Evolutionary conservation across 352 stramenopile species (phyloP).

Genomic region (Phytophthora boehmeriae): DNA sequence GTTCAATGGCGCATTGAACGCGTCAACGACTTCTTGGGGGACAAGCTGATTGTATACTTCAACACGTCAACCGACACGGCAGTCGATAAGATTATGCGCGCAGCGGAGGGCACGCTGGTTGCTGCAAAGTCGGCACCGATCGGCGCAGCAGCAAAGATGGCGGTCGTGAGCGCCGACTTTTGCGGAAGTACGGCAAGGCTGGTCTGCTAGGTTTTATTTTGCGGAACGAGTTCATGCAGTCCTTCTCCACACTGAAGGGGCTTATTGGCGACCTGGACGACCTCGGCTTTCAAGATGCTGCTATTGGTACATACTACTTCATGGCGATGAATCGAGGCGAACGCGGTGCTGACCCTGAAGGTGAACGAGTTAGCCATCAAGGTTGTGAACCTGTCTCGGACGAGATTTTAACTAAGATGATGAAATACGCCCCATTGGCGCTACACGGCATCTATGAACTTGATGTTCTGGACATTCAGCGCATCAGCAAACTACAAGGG

Average conservation of each 20-base stretch:
- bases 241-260: conserved; percentile 82
- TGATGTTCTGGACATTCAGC: conserved; percentile 85
- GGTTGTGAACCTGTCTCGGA: conserved; percentile 68
- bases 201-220: conserved; percentile 85
- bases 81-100: conserved; percentile 85
- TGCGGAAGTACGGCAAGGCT: conserved; percentile 83
- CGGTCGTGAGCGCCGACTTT: conserved; percentile 83
- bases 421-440: conserved; percentile 79
- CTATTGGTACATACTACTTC: conserved; percentile 88
- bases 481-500: conserved; percentile 77
- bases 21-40: conserved; percentile 75
- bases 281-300: conserved; percentile 85
- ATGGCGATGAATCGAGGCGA: conserved; percentile 90
- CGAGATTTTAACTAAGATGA: conserved; percentile 67
- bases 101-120: conserved; percentile 75
- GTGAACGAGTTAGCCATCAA: conserved; percentile 63
- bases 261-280: conserved; percentile 81
- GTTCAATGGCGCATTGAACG: conserved; percentile 82
- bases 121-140: conserved; percentile 83
- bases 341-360: conserved; percentile 69
- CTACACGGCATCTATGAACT: conserved; percentile 87
- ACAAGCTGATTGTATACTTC: conserved; percentile 77
- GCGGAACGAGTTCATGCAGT: conserved; percentile 90
- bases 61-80: conserved; percentile 82
- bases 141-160: conserved; percentile 81